Percentiles rank a stretch among this genome's conserved stretches.
These are phyloP conservation scores for Clathrospora elynae DNA, from an alignment of 2,329 filamentous ascomycete species.

Conservation along the genomic window DNA sequence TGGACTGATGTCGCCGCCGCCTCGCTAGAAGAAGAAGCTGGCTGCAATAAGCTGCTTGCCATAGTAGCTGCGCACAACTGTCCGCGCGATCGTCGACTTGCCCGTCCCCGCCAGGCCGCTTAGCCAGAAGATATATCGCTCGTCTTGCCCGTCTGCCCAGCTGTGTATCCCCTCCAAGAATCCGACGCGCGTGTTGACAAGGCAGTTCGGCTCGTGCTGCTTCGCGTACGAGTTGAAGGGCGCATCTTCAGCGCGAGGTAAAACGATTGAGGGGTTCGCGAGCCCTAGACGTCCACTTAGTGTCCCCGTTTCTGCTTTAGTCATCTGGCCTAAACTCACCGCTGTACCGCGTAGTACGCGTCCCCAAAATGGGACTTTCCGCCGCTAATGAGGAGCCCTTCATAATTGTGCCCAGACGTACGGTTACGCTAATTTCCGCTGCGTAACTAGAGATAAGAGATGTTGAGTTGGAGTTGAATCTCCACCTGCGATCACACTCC, in stretches of 20 bases:
- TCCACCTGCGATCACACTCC: too few species aligned
- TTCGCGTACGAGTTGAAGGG: slow-evolving; percentile 29
- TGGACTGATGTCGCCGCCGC: slow-evolving; percentile 16
- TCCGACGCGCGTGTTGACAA: slow-evolving; percentile 27
- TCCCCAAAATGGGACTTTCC: too few species aligned
- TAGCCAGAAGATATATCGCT: slow-evolving; percentile 38
- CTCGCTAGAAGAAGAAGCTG: slow-evolving; percentile 29
- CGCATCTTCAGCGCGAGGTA: slow-evolving; percentile 17
- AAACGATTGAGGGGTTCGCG: slow-evolving; percentile 1
- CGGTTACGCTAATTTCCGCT: too few species aligned
- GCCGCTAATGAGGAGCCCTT: too few species aligned
- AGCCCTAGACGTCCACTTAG: slow-evolving; percentile 3
- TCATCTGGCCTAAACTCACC: too few species aligned
- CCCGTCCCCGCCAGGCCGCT: slow-evolving; percentile 39
- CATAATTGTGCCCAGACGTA: too few species aligned
- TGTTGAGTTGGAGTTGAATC: too few species aligned
- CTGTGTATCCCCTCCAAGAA: slow-evolving; percentile 29
- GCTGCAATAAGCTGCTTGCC: slow-evolving; percentile 11
- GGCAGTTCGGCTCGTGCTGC: slow-evolving; percentile 29
- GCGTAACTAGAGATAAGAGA: too few species aligned
- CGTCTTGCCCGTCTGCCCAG: slow-evolving; percentile 23
- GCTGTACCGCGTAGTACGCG: too few species aligned
- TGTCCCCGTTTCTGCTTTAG: too few species aligned
- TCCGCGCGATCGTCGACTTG: slow-evolving; percentile 40
- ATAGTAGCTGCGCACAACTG: slow-evolving; percentile 26